A percentile compares a stretch with the other conserved stretches of the same genome.
Conservation (phyloP, 108 stramenopile species). For the Discostella pseudostelligera region DNA sequence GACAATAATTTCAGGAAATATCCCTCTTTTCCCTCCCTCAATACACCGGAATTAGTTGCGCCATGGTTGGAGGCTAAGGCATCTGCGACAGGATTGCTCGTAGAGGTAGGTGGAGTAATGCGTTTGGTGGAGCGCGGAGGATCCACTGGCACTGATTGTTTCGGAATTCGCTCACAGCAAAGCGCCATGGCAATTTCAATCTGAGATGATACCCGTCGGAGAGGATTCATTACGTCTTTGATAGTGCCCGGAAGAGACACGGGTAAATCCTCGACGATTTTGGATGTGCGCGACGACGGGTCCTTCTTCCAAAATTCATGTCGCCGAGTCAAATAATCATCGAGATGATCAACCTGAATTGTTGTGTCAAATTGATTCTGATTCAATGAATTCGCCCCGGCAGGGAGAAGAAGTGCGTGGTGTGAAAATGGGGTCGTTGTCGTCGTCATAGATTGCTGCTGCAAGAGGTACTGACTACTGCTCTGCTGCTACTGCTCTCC, state of each 20-base stretch:
- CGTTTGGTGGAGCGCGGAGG: conserved; percentile 18
- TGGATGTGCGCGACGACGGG: conserved; percentile 6
- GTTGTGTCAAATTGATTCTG: neutral
- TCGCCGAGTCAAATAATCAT: conserved; percentile 30
- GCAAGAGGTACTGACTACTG: no score
- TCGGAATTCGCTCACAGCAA: conserved; percentile 29
- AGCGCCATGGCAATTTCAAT: conserved; percentile 30
- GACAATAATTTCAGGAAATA: conserved; percentile 28
- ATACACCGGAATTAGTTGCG: conserved; percentile 12
- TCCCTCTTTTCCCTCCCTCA: conserved; percentile 14
- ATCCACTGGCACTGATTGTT: neutral
- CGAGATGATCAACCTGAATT: neutral
- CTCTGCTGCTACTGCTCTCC: no score
- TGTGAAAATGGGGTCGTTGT: no score
- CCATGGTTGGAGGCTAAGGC: neutral
- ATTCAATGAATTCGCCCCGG: conserved; percentile 14
- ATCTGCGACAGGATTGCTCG: no score
- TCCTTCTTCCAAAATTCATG: conserved; percentile 29
- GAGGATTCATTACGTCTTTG: neutral
- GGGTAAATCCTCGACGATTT: neutral
- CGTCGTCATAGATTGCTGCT: no score
- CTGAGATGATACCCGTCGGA: conserved; percentile 15
- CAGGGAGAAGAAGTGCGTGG: conserved; percentile 13
- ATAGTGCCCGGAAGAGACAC: neutral
- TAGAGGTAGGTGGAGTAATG: conserved; percentile 13